These are phyloP conservation scores for Gossypium lobatum DNA, from an alignment of 441 rosid genomes.

Conservation along the genomic window DNA sequence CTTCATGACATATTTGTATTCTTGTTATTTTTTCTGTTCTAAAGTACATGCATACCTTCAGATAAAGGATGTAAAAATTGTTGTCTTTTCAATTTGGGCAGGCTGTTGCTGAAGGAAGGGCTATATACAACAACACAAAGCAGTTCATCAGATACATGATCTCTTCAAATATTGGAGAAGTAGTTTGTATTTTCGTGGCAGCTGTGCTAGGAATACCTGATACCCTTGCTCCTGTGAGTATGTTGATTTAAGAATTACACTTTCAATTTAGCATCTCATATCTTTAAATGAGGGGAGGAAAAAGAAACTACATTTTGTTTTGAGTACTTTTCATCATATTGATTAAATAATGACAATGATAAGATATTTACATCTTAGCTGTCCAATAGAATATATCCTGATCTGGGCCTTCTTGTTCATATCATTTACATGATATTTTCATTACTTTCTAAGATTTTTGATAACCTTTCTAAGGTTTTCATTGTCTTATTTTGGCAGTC, in stretches of 20 bases:
- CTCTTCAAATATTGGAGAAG: conserved; percentile 99
- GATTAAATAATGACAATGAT: neutral
- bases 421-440: neutral
- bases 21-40: neutral
- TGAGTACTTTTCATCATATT: conserved; percentile 5
- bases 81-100: conserved; percentile 27
- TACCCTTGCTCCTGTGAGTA: conserved; percentile 96
- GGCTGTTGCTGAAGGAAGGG: conserved; percentile 99
- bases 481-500: neutral
- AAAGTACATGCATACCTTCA: neutral
- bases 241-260: conserved; percentile 17
- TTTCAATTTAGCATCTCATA: neutral
- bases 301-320: neutral
- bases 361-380: neutral
- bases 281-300: neutral
- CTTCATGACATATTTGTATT: conserved; percentile 14
- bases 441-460: neutral
- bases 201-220: conserved; percentile 98
- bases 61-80: conserved; percentile 9
- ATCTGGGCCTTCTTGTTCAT: neutral
- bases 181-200: conserved; percentile 98
- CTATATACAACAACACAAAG: conserved; percentile 96
- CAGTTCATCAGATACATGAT: conserved; percentile 99
- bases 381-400: neutral
- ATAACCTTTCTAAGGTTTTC: neutral